Conservation (phyloP, 768 basidiomycete genomes). For the Boletus edulis region DNA sequence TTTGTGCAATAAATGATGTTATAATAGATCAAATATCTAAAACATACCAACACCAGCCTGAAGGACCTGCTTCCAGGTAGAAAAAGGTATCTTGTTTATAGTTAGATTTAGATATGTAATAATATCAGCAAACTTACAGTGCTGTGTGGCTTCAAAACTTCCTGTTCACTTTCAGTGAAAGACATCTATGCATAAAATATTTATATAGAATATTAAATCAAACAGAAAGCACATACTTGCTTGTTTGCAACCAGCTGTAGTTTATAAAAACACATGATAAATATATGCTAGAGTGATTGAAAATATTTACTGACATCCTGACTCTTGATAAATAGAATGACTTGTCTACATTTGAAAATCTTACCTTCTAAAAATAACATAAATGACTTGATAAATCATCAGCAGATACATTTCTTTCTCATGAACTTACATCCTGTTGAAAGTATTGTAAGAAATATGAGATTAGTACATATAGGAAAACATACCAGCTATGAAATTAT, state of each 20-base stretch:
- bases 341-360: not conserved
- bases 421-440: not conserved
- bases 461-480: not conserved
- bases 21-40: no score
- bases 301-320: not conserved
- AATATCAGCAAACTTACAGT: not conserved
- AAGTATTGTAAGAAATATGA: not conserved
- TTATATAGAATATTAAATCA: no score
- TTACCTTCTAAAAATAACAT: not conserved
- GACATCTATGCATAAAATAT: not conserved
- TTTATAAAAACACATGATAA: not conserved
- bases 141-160: not conserved
- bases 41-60: no score
- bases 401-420: not conserved
- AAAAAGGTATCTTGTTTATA: not conserved
- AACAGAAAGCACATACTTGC: no score
- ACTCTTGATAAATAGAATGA: not conserved
- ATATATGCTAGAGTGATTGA: not conserved
- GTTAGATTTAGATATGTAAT: not conserved
- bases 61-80: no score
- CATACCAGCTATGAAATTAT: not conserved
- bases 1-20: no score
- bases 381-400: not conserved
- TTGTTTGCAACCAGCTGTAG: no score
- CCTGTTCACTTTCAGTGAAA: not conserved